Base-by-base conservation (phyloP, 129 eudicot genomes). In the Flaveria bidentis region DNA sequence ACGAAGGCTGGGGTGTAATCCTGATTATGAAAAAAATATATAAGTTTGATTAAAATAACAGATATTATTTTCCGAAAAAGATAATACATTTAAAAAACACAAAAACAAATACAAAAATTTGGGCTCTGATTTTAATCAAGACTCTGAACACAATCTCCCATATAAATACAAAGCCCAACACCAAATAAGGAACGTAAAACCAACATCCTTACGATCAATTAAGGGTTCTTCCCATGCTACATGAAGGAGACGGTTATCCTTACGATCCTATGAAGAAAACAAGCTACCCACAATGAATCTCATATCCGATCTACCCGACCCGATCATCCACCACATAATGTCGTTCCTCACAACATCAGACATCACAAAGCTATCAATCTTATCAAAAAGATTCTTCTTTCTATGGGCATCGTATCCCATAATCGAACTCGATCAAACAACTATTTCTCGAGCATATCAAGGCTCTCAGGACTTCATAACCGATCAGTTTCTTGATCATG, bases 261-360 rank as follows among this genome's bases (percentile, higher is more conserved):
- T 57, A 36, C 41, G 7, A 36, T 36, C 41, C 41, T 39, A 39
- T 49, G 45, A 79, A 49, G 67, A 52, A 63, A 72, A 6, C 16
- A 42, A 33, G 17, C 30, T 16, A 23, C 28, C 3, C n/a, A 23
- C 50, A 23, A 80, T 75, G 77, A 74, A 82, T 82, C 79, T 44
- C 22, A 70, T 82, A 28, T 72, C 86, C 9, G 66, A 65, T 72
- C 61, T 82, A 33, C 86, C 86, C 60, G 86, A 82, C 61, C 66
- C 74, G 8, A 77, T 82, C 33, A 22, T 73, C 62, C 86, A 82
- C 67, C 82, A 82, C 1, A 72, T 82, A 72, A 82, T 82, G 86
- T 82, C 80, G 20, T 50, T 46, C 12, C 79, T 78, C 20, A 25
- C 76, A 42, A 57, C 70, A 22, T 9, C 2, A 6, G 83, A 78